phyloP scores from a whole-genome alignment of 306 rosid genomes.

The Dryas drummondii region DNA sequence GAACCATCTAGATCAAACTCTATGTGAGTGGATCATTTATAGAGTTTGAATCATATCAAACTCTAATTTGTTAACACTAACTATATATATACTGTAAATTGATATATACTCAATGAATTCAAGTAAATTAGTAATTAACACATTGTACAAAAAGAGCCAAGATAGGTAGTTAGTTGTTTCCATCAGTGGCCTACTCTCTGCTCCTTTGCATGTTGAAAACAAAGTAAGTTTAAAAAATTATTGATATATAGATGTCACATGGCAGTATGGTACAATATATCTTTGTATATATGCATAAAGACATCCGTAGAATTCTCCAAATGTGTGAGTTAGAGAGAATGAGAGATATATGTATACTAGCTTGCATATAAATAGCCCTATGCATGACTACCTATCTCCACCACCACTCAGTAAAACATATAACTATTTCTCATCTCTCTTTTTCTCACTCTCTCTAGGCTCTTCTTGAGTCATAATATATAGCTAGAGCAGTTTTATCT shows the following conservation, averaged over 20 bases:
- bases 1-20: too few relatives aligned
- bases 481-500: neutral
- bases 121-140: too few relatives aligned
- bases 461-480: neutral
- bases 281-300: constrained; percentile 36
- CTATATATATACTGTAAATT: too few relatives aligned
- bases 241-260: constrained; percentile 6
- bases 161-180: too few relatives aligned
- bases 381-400: neutral
- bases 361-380: constrained; percentile 18
- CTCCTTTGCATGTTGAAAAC: constrained; percentile 10
- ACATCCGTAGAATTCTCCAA: constrained; percentile 16
- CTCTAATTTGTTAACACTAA: too few relatives aligned
- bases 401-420: constrained; percentile 4
- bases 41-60: too few relatives aligned
- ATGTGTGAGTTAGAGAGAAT: neutral
- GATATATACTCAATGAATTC: too few relatives aligned
- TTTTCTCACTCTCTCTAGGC: neutral
- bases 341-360: constrained; percentile 14
- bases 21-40: too few relatives aligned
- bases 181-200: too few relatives aligned
- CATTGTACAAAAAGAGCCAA: too few relatives aligned
- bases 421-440: constrained; percentile 1
- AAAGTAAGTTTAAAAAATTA: constrained; percentile 7
- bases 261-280: neutral